Conservation (phyloP, 1,284 basidiomycete species). For the Boletus hoseneyae region DNA sequence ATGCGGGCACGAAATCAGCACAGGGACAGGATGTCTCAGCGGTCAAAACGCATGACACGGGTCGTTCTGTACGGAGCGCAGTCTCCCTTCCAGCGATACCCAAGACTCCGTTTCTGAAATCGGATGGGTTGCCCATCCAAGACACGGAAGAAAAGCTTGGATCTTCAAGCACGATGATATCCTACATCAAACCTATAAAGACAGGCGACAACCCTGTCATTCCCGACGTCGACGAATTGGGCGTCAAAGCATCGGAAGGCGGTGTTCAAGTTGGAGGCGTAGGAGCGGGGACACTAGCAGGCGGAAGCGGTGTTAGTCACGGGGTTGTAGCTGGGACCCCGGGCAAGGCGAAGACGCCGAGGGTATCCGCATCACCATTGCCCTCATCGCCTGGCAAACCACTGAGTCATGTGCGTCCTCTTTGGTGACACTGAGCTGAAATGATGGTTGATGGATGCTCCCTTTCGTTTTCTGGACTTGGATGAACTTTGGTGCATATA, state of each 20-base stretch:
- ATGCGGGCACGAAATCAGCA: constrained; percentile 7
- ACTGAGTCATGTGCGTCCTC: constrained; percentile 79
- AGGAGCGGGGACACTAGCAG: constrained; percentile 3
- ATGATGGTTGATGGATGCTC: constrained; percentile 32
- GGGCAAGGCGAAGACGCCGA: constrained; percentile 23
- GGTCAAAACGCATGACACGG: constrained; percentile 31
- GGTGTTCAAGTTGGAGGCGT: constrained; percentile 23
- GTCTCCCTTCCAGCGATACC: constrained; percentile 27
- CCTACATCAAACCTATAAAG: constrained; percentile 49
- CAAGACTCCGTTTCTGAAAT: constrained; percentile 28
- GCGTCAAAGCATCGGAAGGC: constrained; percentile 41
- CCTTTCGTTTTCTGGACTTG: constrained; percentile 12
- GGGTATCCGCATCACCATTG: constrained; percentile 33
- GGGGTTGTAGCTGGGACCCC: constrained; percentile 18
- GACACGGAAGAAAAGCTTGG: constrained; percentile 34
- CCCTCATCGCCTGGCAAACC: constrained; percentile 53
- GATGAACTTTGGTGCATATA: constrained; percentile 26
- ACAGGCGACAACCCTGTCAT: constrained; percentile 42
- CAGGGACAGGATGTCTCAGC: constrained; percentile 23
- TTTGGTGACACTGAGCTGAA: constrained; percentile 54
- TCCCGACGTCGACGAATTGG: constrained; percentile 56
- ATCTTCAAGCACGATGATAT: constrained; percentile 48
- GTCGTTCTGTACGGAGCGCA: constrained; percentile 27
- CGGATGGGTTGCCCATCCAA: constrained; percentile 18
- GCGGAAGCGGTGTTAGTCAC: constrained; percentile 5